Percentiles rank a stretch among this genome's conserved stretches.
Conservation (phyloP, 108 stramenopile genomes). For the Skeletonema costatum region DNA sequence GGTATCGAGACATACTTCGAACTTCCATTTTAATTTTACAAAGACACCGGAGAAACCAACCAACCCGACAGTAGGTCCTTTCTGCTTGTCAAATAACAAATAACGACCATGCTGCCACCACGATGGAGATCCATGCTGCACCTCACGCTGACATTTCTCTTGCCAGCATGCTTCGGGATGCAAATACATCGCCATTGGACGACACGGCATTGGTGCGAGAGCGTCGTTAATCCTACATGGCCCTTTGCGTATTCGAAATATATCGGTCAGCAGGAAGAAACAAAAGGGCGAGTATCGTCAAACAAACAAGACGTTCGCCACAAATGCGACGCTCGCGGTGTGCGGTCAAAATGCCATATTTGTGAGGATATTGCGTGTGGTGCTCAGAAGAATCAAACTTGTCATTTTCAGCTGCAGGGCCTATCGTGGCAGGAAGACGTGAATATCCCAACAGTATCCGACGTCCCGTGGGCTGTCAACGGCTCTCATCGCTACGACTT, state of each 20-base stretch:
- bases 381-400: constrained; percentile 18
- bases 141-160: neutral
- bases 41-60: too few species aligned
- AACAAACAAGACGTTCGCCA: constrained; percentile 81
- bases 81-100: neutral
- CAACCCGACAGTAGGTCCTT: too few species aligned
- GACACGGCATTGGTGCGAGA: constrained; percentile 61
- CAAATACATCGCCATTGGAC: constrained; percentile 64
- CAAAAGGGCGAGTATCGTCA: constrained; percentile 67
- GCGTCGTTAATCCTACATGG: constrained; percentile 61
- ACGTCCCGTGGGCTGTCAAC: constrained; percentile 86
- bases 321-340: constrained; percentile 63
- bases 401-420: constrained; percentile 83
- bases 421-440: constrained; percentile 52
- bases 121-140: neutral
- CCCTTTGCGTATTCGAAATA: constrained; percentile 87
- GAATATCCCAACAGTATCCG: constrained; percentile 72
- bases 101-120: constrained; percentile 3
- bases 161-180: constrained; percentile 26
- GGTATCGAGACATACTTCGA: too few species aligned
- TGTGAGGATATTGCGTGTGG: constrained; percentile 83
- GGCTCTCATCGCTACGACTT: constrained; percentile 83
- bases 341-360: constrained; percentile 74
- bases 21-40: too few species aligned
- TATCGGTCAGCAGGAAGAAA: constrained; percentile 60